phyloP scores from a whole-genome alignment of 2,329 filamentous ascomycete species.

The Akanthomyces dipterigenus region DNA sequence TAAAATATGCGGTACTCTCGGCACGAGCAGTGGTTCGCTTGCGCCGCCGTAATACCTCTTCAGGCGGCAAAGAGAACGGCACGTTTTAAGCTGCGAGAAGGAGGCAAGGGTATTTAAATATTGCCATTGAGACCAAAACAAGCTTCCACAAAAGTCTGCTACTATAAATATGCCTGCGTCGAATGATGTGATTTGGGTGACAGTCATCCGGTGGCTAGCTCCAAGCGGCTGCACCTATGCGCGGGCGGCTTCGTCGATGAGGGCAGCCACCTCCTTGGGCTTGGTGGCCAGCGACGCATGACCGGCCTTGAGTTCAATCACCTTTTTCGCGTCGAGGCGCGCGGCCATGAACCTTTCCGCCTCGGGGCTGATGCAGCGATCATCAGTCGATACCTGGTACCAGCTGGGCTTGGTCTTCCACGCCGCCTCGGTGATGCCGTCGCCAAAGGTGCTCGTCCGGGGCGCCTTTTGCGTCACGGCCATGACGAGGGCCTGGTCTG shows the following conservation, averaged over 20 bases:
- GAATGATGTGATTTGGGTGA: too few species aligned
- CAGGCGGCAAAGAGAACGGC: too few species aligned
- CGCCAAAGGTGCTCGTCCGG: slow-evolving; percentile 3
- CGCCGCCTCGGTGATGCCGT: slow-evolving; percentile 1
- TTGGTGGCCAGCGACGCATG: slow-evolving; percentile 3
- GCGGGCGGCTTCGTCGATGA: slow-evolving; percentile 6
- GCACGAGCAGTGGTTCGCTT: too few species aligned
- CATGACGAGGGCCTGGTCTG: slow-evolving; percentile 4
- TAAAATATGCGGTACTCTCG: too few species aligned
- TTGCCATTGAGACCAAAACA: too few species aligned
- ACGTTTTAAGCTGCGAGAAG: too few species aligned
- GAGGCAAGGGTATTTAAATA: too few species aligned
- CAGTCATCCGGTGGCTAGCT: too few species aligned
- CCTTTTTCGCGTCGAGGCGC: not conserved
- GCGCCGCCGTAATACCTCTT: too few species aligned
- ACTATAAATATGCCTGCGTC: too few species aligned
- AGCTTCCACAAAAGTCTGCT: too few species aligned
- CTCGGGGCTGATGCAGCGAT: slow-evolving; percentile 8
- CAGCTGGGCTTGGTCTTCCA: slow-evolving; percentile 7
- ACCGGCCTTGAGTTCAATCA: slow-evolving; percentile 4
- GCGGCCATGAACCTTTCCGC: slow-evolving; percentile 3
- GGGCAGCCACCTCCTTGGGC: not conserved
- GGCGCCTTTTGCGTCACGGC: slow-evolving; percentile 8
- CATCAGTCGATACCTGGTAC: slow-evolving; percentile 9
- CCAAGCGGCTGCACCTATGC: too few species aligned